phyloP scores from a whole-genome alignment of 805 yeast genomes.

The Pichia scutulata region DNA sequence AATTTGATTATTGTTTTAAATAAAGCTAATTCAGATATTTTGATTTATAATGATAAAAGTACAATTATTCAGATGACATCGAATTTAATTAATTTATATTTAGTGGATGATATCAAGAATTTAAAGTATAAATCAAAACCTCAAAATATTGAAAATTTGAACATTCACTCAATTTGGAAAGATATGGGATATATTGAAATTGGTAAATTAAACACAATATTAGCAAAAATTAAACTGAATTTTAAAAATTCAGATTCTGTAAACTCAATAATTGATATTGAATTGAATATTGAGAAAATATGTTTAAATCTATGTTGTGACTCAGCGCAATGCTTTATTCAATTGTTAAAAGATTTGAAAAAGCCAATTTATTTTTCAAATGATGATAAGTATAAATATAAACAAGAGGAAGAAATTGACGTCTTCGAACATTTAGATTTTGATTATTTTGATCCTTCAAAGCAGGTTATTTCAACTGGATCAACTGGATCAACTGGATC shows the following conservation, averaged over 20 bases:
- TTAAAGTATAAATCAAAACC: slow-evolving; percentile 20
- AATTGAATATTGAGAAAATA: slow-evolving; percentile 28
- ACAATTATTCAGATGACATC: slow-evolving; percentile 30
- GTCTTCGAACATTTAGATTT: slow-evolving; percentile 36
- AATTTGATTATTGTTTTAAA: slow-evolving; percentile 44
- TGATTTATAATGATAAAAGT: slow-evolving; percentile 23
- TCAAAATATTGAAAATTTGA: slow-evolving; percentile 26
- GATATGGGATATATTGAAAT: slow-evolving; percentile 47
- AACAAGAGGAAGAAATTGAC: slow-evolving; percentile 29
- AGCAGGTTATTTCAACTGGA: neutral
- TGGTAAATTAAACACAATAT: slow-evolving; percentile 37
- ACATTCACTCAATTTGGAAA: slow-evolving; percentile 33
- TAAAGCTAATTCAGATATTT: slow-evolving; percentile 47
- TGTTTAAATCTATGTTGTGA: slow-evolving; percentile 68
- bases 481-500: neutral
- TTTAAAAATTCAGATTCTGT: slow-evolving; percentile 20
- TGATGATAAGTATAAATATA: slow-evolving; percentile 46
- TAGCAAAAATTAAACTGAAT: slow-evolving; percentile 24
- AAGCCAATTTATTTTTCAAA: slow-evolving; percentile 55
- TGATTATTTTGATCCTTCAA: slow-evolving; percentile 19
- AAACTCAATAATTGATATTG: slow-evolving; percentile 2
- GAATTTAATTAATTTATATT: slow-evolving; percentile 40
- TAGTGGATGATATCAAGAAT: slow-evolving; percentile 55
- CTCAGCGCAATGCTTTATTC: slow-evolving; percentile 65
- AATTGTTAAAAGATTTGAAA: slow-evolving; percentile 62